Evolutionary conservation across 768 basidiomycete species (phyloP).

Genomic region (Termitomyces titanicus): DNA sequence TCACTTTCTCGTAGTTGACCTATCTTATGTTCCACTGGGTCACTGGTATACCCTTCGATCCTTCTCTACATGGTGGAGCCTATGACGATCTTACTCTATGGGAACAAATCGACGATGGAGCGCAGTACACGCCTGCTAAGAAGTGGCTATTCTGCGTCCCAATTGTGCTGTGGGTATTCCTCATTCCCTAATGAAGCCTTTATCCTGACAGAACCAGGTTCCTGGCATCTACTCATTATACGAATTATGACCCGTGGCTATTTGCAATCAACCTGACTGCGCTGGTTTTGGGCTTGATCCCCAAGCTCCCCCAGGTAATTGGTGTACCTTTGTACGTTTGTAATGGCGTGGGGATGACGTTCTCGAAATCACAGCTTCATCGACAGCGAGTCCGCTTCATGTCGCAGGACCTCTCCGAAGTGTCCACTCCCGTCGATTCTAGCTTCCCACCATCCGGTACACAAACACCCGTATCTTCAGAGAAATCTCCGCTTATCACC

Average conservation of each 20-base stretch:
- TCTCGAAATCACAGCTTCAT: slow-evolving; percentile 52
- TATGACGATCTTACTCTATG: slow-evolving; percentile 97
- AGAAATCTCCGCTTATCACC: slow-evolving; percentile 26
- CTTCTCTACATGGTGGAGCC: slow-evolving; percentile 82
- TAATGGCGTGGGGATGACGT: slow-evolving; percentile 14
- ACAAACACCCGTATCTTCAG: slow-evolving; percentile 34
- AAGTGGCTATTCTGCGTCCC: slow-evolving; percentile 95
- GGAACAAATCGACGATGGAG: slow-evolving; percentile 99
- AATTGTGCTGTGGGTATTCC: slow-evolving; percentile 69
- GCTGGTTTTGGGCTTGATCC: slow-evolving; percentile 76
- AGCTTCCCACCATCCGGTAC: slow-evolving; percentile 53
- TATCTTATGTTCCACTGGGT: slow-evolving; percentile 99
- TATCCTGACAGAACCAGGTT: slow-evolving; percentile 52
- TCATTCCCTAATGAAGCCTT: slow-evolving; percentile 2
- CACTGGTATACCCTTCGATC: slow-evolving; percentile 94
- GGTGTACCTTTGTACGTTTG: slow-evolving; percentile 6
- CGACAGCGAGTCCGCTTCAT: slow-evolving; percentile 80
- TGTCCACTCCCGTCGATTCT: slow-evolving; percentile 62
- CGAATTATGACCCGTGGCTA: slow-evolving; percentile 90
- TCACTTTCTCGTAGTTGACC: slow-evolving; percentile 55
- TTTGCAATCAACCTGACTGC: slow-evolving; percentile 90
- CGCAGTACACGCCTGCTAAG: slow-evolving; percentile 97
- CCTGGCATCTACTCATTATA: slow-evolving; percentile 96
- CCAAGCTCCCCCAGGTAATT: slow-evolving; percentile 90
- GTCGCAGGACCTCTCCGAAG: slow-evolving; percentile 58